Base-by-base conservation (phyloP, 176 grass and related monocot genomes). In the Tillandsia fasciculata region DNA sequence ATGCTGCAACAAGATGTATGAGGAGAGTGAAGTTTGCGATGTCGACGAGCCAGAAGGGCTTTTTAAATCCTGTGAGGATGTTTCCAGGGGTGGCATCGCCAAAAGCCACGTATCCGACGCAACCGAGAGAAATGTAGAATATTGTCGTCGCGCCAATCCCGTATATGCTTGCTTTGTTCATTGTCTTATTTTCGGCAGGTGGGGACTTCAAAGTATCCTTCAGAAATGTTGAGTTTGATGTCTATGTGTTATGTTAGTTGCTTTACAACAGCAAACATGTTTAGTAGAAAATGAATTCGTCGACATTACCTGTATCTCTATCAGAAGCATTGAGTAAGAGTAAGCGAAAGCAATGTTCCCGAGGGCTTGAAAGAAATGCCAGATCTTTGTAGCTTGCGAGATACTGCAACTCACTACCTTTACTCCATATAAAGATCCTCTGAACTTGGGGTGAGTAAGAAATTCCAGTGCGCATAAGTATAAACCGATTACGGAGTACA, bases 1-100 rank as follows among this genome's bases (percentile, higher is more conserved):
- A 90, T 56, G 85, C 86, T 63, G 86, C 86, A 13, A 96, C 75
- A 26, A 92, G 79, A 77, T 96, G 93, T 78, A 92, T 18, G 29
- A 67, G 84, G 72, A 90, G 59, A 65, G 72, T 74, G 64, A 88
- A 66, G 58, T 90, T 92, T 65, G 89, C 93, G 50, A 96, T 56
- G 76, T 81, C 83, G 66, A 96, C n/a, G 67, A 96, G 93, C 89
- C 83, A 89, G 79, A 84, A 92, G n/a, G 93, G 89, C 84, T 92
- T 86, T 51, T 79, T 83, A 65, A 97, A 97, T 0, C 93, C 93
- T 20, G 84, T 90, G 77, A 97, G 81, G 80, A 92, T 75, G 83
- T 92, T 92, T 57, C 93, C 93, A 11, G 84, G 89, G 3, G 86
- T 87, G 58, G 2, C 81, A 79, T 92, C 84, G 58, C 93, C 93